phyloP scores from a whole-genome alignment of 2,329 filamentous ascomycete species.

The Ophiostoma sp. region DNA sequence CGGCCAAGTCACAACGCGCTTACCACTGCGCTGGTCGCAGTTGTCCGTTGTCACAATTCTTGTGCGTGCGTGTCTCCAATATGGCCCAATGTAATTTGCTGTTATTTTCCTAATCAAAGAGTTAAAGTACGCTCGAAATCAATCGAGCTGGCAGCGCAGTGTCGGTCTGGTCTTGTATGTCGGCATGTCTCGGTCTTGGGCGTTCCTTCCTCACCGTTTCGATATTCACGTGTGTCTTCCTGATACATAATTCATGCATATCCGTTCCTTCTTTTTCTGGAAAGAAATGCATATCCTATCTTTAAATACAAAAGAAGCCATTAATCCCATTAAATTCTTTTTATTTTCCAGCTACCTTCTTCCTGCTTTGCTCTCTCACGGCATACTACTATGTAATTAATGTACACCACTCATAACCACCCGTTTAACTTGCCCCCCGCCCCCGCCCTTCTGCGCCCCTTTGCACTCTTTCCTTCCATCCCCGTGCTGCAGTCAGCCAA shows the following conservation, averaged over 20 bases:
- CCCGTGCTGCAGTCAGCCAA: constrained; percentile 24
- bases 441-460: constrained; percentile 16
- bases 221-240: constrained; percentile 1
- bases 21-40: constrained; percentile 21
- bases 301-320: neutral
- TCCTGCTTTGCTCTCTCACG: neutral
- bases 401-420: neutral
- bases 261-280: neutral
- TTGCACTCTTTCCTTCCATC: constrained; percentile 12
- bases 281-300: neutral
- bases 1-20: constrained; percentile 18
- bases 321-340: neutral
- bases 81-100: neutral
- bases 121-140: neutral
- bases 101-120: neutral
- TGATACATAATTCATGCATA: neutral
- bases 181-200: neutral
- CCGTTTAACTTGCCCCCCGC: constrained; percentile 1
- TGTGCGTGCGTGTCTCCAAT: constrained; percentile 7
- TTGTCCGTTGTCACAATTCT: constrained; percentile 15
- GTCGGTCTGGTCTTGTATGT: constrained; percentile 5
- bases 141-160: neutral
- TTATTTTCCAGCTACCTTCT: neutral
- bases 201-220: constrained; percentile 2
- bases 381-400: neutral